Evolutionary conservation across 306 rosid species (phyloP).

Genomic region (Malus sylvestris): DNA sequence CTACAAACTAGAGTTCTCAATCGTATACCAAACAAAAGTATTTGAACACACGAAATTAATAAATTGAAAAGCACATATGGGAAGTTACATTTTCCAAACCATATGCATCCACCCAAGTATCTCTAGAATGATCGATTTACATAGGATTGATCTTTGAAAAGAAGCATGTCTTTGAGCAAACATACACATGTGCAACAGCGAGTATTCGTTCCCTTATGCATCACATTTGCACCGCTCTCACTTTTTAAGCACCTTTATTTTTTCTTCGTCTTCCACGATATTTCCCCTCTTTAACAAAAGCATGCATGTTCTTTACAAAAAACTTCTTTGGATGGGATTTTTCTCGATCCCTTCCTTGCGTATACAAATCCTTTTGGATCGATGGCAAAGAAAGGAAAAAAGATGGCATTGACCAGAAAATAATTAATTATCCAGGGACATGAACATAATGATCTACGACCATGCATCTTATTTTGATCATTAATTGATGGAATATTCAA

Average conservation of each 20-base stretch:
- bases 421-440: background rate
- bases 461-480: background rate
- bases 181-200: conserved; percentile 10
- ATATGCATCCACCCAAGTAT: background rate
- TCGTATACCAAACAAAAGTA: no score
- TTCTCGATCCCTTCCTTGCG: conserved; percentile 10
- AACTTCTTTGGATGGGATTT: conserved; percentile 6
- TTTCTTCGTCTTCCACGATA: background rate
- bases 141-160: background rate
- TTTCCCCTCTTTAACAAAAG: conserved; percentile 17
- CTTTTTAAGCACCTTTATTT: background rate
- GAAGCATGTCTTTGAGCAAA: conserved; percentile 1
- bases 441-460: background rate
- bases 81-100: background rate
- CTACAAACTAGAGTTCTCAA: no score
- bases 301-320: conserved; percentile 12
- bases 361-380: conserved; percentile 12
- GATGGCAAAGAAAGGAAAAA: background rate
- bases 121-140: background rate
- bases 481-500: background rate
- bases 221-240: conserved; percentile 3
- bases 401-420: conserved; percentile 2
- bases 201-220: background rate
- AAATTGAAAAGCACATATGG: no score
- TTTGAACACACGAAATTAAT: no score